A percentile compares a stretch with the other conserved stretches of the same genome.
phyloP scores from a whole-genome alignment of 2,329 filamentous ascomycete species.

The Rutstroemia sydowiana region DNA sequence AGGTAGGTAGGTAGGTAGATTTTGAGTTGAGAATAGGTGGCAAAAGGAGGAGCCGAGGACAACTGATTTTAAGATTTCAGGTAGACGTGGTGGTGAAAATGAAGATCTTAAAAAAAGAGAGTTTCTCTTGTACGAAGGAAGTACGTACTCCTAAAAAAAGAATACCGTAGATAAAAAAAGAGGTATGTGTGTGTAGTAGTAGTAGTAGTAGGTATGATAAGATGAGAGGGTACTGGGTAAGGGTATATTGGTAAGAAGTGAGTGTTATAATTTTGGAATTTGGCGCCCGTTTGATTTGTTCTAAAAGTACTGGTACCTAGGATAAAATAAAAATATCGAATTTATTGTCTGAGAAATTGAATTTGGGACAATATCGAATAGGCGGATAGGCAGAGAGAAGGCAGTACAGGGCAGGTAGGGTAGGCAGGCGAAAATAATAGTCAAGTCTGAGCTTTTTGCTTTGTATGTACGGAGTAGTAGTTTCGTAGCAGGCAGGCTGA shows the following conservation, averaged over 20 bases:
- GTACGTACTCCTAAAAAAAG: too few species aligned
- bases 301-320: neutral
- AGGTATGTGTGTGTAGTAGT: too few species aligned
- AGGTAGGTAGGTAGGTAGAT: neutral
- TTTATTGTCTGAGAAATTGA: too few species aligned
- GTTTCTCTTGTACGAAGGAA: too few species aligned
- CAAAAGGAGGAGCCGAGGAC: neutral
- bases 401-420: too few species aligned
- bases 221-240: too few species aligned
- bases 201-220: too few species aligned
- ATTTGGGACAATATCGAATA: neutral
- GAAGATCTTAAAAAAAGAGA: neutral
- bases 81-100: slow-evolving; percentile 1
- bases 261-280: neutral
- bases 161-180: too few species aligned
- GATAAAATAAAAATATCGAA: too few species aligned
- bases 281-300: neutral
- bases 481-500: neutral
- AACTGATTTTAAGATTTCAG: neutral
- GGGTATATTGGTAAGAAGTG: too few species aligned
- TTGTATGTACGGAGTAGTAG: neutral
- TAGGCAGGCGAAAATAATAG: too few species aligned
- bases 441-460: neutral
- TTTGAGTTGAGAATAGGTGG: neutral
- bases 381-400: neutral